Evolutionary conservation across 805 yeast genomes (phyloP), one percentile per base, ranked within the genome.

Genomic region (Zygosaccharomyces bailii): DNA sequence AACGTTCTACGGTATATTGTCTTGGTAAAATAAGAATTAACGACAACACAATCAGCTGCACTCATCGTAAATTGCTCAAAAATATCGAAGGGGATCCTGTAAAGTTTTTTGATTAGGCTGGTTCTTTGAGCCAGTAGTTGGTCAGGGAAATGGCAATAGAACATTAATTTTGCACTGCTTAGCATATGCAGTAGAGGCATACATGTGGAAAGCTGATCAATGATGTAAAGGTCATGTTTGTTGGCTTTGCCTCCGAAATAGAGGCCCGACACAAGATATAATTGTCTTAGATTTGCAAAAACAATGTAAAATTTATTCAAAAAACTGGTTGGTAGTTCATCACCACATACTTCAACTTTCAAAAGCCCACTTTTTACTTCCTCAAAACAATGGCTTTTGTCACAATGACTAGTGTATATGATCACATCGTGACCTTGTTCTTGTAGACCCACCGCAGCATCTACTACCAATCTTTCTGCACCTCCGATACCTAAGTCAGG

Each of bases 401-500:
- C 96, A 65, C 96, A 90, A 60, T 93, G 96, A 0, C 96, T 89
- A 0, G 99, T 91, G 66, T 74, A 88, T 4, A 90, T 74, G 2
- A 74, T 72, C 8, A 93, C 80, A 1, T 70, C 72, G 59, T 85
- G 81, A 4, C 82, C 80, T 23, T 71, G 65, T 2, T 78, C 73
- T 58, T 91, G 88, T 20, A 93, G 68, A 0, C 96, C 96, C 2
- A 88, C 70, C 0, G 98, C 99, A 2, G 95, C 89, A 66, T 93
- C 99, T 1, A 93, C 96, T 1, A 93, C 89, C n/a, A 95, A 73
- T 47, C 99, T 73, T 61, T 93, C 99, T 1, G 99, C 99, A 3
- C 99, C 99, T 53, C 89, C 99, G 45, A 91, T 91, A 0, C 99
- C 99, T 43, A 93, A 69, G 67, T 93, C 99, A 0, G 99, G 99